Evolutionary conservation across 805 yeast genomes (phyloP), one percentile per base, ranked within the genome.

Genomic region (Kodamaea leandrae): DNA sequence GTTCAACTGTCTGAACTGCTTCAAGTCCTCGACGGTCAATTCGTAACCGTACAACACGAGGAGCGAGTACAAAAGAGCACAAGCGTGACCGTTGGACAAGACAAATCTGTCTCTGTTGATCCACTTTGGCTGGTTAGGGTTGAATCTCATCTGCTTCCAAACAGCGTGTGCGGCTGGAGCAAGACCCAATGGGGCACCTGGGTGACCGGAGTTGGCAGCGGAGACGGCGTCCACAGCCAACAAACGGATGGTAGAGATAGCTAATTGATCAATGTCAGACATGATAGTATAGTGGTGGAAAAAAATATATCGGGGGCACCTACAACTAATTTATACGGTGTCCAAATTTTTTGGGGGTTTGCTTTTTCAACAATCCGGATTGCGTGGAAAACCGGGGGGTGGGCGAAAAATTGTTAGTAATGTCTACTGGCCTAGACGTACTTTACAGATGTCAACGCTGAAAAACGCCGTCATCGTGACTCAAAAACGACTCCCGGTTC

Each of bases 141-240:
- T 88, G 75, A 86, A 80, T 56, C 71, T 83, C 84, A 90, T 76
- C 60, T 78, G 78, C 65, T 80, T 76, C 80, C 83, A 87, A 50
- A 91, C 65, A 43, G 81, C 83, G 68, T 91, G 97, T 48, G 97
- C 96, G 46, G 90, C 83, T 34, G 97, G 96, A 13, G 99, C 97
- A 69, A 91, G 74, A 50, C 98, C 98, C 79, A 91, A 81, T 58
- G 98, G 98, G 40, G 99, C 98, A 74, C 99, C 99, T 42, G 99
- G 99, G 73, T 91, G 99, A 53, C 99, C 99, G 46, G 96, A 84
- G 71, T 91, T 85, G 57, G 97, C 91, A 68, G 80, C 77, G 45
- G 83, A 75, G 48, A 87, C 95, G 51, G 86, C 81, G 65, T 91
- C 99, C 41, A 86, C 86, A 25, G 98, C 81, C 56, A 91, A 77